Base-by-base conservation (phyloP, 2,329 filamentous ascomycete species). In the Mollisia scopiformis region DNA sequence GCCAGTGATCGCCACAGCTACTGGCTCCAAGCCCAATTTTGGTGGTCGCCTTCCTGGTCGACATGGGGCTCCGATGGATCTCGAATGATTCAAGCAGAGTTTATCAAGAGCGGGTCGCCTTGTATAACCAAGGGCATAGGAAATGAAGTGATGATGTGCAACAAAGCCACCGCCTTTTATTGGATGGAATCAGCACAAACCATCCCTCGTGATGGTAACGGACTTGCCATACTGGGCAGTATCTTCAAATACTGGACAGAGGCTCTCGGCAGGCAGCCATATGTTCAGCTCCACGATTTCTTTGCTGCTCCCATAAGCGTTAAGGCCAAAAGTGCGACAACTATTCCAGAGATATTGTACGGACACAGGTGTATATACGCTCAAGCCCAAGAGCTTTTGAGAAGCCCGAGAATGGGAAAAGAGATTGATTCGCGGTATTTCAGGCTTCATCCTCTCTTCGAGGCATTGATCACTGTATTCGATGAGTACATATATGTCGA, bases 131-230 rank as follows among this genome's bases (percentile, higher is more conserved):
- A n/a, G n/a, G n/a, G n/a, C n/a, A n/a, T n/a, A n/a, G n/a, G n/a
- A n/a, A n/a, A n/a, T n/a, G n/a, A n/a, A n/a, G n/a, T n/a, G n/a
- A n/a, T n/a, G n/a, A n/a, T n/a, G n/a, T 64, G 62, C 58, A 66
- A 64, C 50, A 66, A 66, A 66, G 59, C 62, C 52, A 66, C 59
- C 53, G 64, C 61, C 58, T 63, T 66, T 49, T 64, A 66, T 57
- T 61, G 57, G 62, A 64, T 59, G 19, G 51, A 64, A 37, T 61
- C 62, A 59, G 64, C 62, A 66, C n/a, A n/a, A n/a, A 66, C 46
- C 46, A 59, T 61, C 33, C 57, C 28, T 27, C 23, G 56, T 39
- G 54, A 39, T 21, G 21, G 47, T 53, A 57, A 60, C 52, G 61
- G 62, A 50, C 60, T 49, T 23, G 61, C 62, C 47, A 60, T 65